Base-by-base conservation (phyloP, 2,329 filamentous ascomycete genomes). In the Pestalotiopsis sp. region DNA sequence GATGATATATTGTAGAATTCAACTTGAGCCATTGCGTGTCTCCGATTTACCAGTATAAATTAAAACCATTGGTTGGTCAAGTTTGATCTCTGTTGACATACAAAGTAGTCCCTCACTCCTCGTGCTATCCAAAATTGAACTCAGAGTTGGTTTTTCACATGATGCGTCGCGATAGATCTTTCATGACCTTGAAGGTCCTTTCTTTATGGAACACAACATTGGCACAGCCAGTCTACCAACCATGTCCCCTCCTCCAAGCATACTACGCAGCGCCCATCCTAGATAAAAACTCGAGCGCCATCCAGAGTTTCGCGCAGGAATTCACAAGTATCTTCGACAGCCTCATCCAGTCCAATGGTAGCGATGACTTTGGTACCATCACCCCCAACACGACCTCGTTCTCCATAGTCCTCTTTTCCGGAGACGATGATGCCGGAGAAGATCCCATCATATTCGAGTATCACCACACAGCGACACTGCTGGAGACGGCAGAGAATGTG, bases 371-470 rank as follows among this genome's bases (percentile, higher is more conserved):
- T 39, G 73, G 74, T 22, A 40, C 58, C n/a, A 72, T 76, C 60
- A 72, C 68, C 1, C 63, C 74, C 1, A 74, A 74, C 65, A 75
- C 72, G 1, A 75, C 74, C 3, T 75, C 72, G 9, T 75, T 76
- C 65, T 75, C 74, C 0, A 70, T 75, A n/a, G 70, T 75, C 2
- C 63, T 75, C 58, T 75, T 75, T 48, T 70, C 69, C 1, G 69
- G 67, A 14, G 57, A 67, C 5, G 65, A 69, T 2, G 24, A 57
- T n/a, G 35, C 10, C 6, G 44, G 59, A 3, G 64, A 56, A 1
- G 66, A 73, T 13, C 69, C 73, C 0, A 59, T 71, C 0, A 70
- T 74, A 40, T 73, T 74, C 60, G 70, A 71, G 56, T 76, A 74
- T n/a, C 70, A 73, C 38, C 65, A 74, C 64, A 73, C 72, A 2